phyloP scores from a whole-genome alignment of 441 rosid species.

The Croton setiger region DNA sequence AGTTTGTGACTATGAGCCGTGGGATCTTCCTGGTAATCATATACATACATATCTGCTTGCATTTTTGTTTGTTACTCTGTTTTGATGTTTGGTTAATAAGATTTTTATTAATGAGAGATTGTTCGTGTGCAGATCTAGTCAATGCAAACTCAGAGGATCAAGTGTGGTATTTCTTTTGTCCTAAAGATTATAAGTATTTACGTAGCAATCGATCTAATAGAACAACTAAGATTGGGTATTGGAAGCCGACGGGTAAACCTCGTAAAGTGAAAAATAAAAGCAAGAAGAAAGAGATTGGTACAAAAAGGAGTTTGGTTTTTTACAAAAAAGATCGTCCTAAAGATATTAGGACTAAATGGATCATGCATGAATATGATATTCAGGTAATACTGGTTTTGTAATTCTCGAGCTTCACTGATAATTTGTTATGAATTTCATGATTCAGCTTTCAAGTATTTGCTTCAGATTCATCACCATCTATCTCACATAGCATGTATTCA shows the following conservation, averaged over 20 bases:
- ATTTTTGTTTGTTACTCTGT: not conserved
- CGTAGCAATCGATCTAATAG: conserved; percentile 22
- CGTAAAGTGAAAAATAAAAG: conserved; percentile 16
- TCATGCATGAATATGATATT: conserved; percentile 16
- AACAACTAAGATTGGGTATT: conserved; percentile 36
- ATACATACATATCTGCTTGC: not conserved
- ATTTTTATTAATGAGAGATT: not conserved
- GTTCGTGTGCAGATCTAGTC: conserved; percentile 25
- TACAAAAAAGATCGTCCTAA: not conserved
- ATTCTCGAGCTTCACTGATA: no score
- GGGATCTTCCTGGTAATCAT: conserved; percentile 39
- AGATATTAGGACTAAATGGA: conserved; percentile 10
- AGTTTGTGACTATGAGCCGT: conserved; percentile 44
- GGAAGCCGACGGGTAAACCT: conserved; percentile 51
- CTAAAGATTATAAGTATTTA: conserved; percentile 18
- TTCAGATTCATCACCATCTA: no score
- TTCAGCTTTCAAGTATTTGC: no score
- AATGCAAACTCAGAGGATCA: conserved; percentile 21
- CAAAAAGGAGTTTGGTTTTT: conserved; percentile 15
- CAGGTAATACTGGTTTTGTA: not conserved
- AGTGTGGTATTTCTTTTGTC: conserved; percentile 46
- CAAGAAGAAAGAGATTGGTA: conserved; percentile 10
- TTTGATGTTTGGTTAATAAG: not conserved
- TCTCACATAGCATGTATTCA: no score
- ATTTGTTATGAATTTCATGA: no score